These are phyloP conservation scores for Knoxia roxburghii DNA, from an alignment of 257 asterid species.

Conservation along the genomic window DNA sequence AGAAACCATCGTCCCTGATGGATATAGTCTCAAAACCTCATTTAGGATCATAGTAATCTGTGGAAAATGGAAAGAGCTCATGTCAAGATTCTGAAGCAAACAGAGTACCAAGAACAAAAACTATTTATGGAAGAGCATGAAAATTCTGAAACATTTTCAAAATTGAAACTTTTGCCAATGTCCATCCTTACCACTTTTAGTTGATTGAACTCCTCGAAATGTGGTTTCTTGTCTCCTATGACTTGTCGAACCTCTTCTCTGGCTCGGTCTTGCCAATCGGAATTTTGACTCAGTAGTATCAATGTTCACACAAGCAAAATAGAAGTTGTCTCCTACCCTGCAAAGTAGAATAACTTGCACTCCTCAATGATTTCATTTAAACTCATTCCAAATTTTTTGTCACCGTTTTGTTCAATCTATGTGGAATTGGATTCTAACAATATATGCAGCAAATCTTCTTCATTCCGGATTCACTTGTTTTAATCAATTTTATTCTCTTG, in stretches of 20 bases:
- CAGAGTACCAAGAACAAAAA: no score
- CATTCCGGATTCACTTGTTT: constrained; percentile 10
- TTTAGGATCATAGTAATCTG: constrained; percentile 29
- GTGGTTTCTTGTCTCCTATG: constrained; percentile 15
- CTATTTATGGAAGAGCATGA: no score
- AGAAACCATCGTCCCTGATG: constrained; percentile 2
- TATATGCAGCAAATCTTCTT: constrained; percentile 20
- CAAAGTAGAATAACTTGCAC: constrained; percentile 28
- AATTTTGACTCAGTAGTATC: constrained; percentile 17
- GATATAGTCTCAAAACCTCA: constrained; percentile 26
- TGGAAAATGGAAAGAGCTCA: neutral
- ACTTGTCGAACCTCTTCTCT: constrained; percentile 20
- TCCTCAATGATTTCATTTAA: constrained; percentile 22
- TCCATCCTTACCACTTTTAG: constrained; percentile 25
- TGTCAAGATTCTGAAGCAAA: neutral
- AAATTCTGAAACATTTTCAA: no score
- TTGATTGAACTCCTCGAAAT: constrained; percentile 16
- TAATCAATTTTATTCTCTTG: constrained; percentile 15
- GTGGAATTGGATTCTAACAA: constrained; percentile 21
- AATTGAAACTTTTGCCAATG: no score
- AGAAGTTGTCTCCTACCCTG: constrained; percentile 28
- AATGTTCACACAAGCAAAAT: constrained; percentile 23
- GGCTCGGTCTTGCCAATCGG: constrained; percentile 25
- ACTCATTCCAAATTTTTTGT: constrained; percentile 21
- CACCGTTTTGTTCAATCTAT: constrained; percentile 9